Conservation (phyloP, 2,329 filamentous ascomycete genomes). For the Dothidotthia symphoricarpi region DNA sequence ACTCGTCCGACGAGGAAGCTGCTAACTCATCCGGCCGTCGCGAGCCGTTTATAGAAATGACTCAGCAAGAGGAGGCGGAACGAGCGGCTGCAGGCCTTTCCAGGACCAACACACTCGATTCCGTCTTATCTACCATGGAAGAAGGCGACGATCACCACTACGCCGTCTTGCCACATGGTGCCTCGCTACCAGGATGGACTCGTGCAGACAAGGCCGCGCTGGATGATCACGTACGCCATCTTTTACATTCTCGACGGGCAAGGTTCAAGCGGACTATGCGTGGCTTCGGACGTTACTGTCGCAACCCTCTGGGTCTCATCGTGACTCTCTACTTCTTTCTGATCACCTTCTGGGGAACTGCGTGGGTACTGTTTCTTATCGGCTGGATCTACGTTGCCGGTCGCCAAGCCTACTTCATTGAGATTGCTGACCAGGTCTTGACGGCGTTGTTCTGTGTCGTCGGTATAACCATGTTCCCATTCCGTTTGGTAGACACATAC, state of each 20-base stretch:
- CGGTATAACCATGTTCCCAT: slow-evolving; percentile 64
- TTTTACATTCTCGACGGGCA: slow-evolving; percentile 76
- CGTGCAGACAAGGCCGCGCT: slow-evolving; percentile 70
- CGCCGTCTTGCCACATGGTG: slow-evolving; percentile 74
- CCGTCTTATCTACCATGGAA: slow-evolving; percentile 34
- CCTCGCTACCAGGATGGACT: slow-evolving; percentile 72
- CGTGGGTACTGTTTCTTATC: slow-evolving; percentile 86
- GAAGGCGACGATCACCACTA: slow-evolving; percentile 61
- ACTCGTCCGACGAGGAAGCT: slow-evolving; percentile 31
- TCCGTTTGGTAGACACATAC: slow-evolving; percentile 77
- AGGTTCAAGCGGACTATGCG: slow-evolving; percentile 75
- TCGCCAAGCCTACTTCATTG: slow-evolving; percentile 60
- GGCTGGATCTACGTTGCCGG: slow-evolving; percentile 80
- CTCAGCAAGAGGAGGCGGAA: slow-evolving; percentile 15
- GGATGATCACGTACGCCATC: slow-evolving; percentile 82
- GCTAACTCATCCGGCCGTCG: slow-evolving; percentile 2
- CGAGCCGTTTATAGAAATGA: slow-evolving; percentile 18
- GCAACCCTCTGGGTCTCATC: slow-evolving; percentile 70
- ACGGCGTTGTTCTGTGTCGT: slow-evolving; percentile 63
- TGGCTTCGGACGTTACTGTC: slow-evolving; percentile 77
- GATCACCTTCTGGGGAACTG: slow-evolving; percentile 81
- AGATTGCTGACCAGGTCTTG: slow-evolving; percentile 57
- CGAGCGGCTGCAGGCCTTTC: slow-evolving; percentile 14
- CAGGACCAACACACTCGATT: slow-evolving; percentile 34
- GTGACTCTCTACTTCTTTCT: slow-evolving; percentile 82